Percentiles rank a stretch among this genome's conserved stretches.
Evolutionary conservation across 306 rosid species (phyloP).

Genomic region (Gastrolobium bilobum): DNA sequence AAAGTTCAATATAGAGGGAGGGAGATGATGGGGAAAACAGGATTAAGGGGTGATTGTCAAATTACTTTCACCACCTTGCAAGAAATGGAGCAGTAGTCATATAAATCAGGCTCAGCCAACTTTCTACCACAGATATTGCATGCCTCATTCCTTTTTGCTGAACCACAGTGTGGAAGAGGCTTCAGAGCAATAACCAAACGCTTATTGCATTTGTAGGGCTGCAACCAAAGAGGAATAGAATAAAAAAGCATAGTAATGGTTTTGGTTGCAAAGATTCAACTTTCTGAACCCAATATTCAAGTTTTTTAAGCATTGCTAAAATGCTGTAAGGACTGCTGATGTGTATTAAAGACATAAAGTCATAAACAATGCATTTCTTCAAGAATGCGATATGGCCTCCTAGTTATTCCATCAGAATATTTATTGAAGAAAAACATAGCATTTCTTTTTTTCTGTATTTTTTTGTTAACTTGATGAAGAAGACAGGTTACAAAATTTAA

Average conservation of each 20-base stretch:
- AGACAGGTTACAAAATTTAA: too few species aligned
- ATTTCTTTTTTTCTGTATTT: too few species aligned
- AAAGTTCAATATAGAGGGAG: background rate
- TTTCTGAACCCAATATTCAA: background rate
- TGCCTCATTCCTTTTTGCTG: background rate
- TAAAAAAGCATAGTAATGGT: background rate
- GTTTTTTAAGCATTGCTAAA: background rate
- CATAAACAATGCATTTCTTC: too few species aligned
- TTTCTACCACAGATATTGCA: conserved; percentile 46
- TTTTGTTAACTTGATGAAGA: too few species aligned
- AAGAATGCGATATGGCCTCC: background rate
- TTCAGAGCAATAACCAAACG: conserved; percentile 44
- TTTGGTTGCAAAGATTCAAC: background rate
- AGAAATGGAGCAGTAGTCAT: conserved; percentile 49
- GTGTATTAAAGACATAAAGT: background rate
- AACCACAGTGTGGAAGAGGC: conserved; percentile 50
- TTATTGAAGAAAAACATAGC: background rate
- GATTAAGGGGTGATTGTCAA: background rate
- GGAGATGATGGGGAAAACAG: background rate
- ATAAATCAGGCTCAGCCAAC: conserved; percentile 39
- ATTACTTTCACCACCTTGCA: conserved; percentile 48
- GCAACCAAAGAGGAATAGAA: conserved; percentile 5
- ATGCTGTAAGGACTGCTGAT: background rate
- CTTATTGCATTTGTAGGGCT: conserved; percentile 54
- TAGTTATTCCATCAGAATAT: background rate